phyloP scores from a whole-genome alignment of 495 filamentous ascomycete species.

The Aspergillus carlsbadensis region DNA sequence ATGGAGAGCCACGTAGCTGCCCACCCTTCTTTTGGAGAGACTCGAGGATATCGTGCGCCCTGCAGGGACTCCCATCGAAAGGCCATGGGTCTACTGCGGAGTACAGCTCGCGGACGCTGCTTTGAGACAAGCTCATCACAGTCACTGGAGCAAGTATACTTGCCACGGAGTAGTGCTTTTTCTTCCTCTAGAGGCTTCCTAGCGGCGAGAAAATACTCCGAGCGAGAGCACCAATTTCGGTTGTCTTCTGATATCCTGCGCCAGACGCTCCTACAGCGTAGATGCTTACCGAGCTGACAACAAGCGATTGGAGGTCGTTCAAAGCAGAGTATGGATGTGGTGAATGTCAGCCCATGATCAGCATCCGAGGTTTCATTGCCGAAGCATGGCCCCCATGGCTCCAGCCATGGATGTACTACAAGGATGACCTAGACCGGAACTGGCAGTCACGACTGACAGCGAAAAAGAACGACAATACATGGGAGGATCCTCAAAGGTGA shows the following conservation, averaged over 20 bases:
- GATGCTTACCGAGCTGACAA: slow-evolving; percentile 3
- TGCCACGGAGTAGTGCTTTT: neutral
- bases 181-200: neutral
- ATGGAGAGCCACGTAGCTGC: slow-evolving; percentile 26
- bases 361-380: slow-evolving; percentile 7
- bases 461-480: neutral
- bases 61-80: slow-evolving; percentile 18
- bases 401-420: slow-evolving; percentile 1
- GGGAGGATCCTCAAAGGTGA: neutral
- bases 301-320: slow-evolving; percentile 9
- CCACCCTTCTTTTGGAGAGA: slow-evolving; percentile 11
- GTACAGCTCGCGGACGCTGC: neutral
- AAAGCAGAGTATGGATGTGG: slow-evolving; percentile 5
- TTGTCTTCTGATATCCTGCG: slow-evolving; percentile 14
- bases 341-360: slow-evolving; percentile 1
- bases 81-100: neutral
- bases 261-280: neutral
- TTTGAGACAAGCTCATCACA: neutral
- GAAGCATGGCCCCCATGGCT: neutral
- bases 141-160: neutral
- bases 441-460: too few relatives aligned
- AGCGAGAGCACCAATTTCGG: neutral
- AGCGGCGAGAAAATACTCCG: slow-evolving; percentile 10
- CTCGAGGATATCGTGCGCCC: slow-evolving; percentile 18
- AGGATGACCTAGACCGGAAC: neutral